These are phyloP conservation scores for Cryphonectria japonica DNA, from an alignment of 2,329 filamentous ascomycete genomes.

Conservation along the genomic window DNA sequence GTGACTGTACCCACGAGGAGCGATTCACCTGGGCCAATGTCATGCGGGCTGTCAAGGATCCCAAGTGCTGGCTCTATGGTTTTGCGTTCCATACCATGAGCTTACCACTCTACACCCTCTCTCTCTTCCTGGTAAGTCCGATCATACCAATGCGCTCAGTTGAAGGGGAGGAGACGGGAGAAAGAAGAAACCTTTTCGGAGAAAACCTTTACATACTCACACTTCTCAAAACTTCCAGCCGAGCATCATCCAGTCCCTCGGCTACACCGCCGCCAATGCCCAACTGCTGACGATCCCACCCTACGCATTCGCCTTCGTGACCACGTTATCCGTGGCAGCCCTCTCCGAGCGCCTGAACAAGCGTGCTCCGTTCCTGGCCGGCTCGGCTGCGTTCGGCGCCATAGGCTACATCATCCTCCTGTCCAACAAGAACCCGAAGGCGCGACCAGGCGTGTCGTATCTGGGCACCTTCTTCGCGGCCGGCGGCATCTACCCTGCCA, in stretches of 20 bases:
- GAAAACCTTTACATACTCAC: neutral
- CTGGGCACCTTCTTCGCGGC: conserved; percentile 65
- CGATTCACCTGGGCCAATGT: conserved; percentile 71
- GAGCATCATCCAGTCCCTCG: conserved; percentile 58
- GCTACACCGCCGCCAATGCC: conserved; percentile 56
- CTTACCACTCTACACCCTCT: conserved; percentile 60
- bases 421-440: conserved; percentile 48
- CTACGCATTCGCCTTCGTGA: conserved; percentile 64
- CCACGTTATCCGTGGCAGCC: conserved; percentile 62
- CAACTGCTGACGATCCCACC: conserved; percentile 67
- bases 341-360: conserved; percentile 61
- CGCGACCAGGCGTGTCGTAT: conserved; percentile 61
- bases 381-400: conserved; percentile 57
- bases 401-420: conserved; percentile 68
- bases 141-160: neutral
- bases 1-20: conserved; percentile 71
- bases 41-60: conserved; percentile 63
- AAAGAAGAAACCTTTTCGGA: neutral
- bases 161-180: no score
- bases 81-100: conserved; percentile 74
- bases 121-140: conserved; percentile 54
- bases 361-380: conserved; percentile 67
- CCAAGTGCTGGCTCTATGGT: conserved; percentile 74
- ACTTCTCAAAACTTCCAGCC: conserved; percentile 37
- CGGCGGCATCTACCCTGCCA: conserved; percentile 69